These are phyloP conservation scores for Teratosphaeria viscida DNA, from an alignment of 2,329 filamentous ascomycete species.

Conservation along the genomic window DNA sequence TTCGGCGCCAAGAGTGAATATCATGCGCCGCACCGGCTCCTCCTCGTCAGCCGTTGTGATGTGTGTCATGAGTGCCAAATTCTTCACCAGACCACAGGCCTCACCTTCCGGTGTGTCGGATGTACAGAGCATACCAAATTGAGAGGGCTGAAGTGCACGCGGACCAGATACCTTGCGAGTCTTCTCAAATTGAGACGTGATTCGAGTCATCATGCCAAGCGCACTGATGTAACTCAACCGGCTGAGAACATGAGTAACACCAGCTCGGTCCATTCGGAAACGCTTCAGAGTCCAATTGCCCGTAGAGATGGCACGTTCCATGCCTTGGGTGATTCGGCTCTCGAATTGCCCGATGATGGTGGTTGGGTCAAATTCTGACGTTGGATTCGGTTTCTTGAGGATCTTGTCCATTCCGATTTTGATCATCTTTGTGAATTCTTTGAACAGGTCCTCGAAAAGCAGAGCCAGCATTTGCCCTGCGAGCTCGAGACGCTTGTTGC, in stretches of 20 bases:
- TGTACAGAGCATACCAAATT: constrained; percentile 96
- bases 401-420: constrained; percentile 94
- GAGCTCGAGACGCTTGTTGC: constrained; percentile 90
- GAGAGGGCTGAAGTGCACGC: constrained; percentile 88
- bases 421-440: constrained; percentile 80
- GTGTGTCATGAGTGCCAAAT: constrained; percentile 95
- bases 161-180: constrained; percentile 93
- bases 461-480: constrained; percentile 89
- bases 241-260: constrained; percentile 92
- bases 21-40: constrained; percentile 73
- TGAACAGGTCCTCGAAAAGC: constrained; percentile 95
- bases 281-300: constrained; percentile 97
- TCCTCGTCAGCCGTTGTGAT: constrained; percentile 97
- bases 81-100: constrained; percentile 95
- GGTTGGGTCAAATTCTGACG: constrained; percentile 77
- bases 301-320: constrained; percentile 93
- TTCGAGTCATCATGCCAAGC: constrained; percentile 98
- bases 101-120: constrained; percentile 98
- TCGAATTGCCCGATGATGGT: constrained; percentile 76
- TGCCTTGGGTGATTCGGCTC: constrained; percentile 78
- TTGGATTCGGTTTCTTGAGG: constrained; percentile 83
- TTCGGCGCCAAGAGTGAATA: constrained; percentile 77
- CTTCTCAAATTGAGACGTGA: constrained; percentile 98
- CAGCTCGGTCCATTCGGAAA: constrained; percentile 96
- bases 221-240: constrained; percentile 92